Base-by-base conservation (phyloP, 2,329 filamentous ascomycete species). In the Davidsoniella australis region DNA sequence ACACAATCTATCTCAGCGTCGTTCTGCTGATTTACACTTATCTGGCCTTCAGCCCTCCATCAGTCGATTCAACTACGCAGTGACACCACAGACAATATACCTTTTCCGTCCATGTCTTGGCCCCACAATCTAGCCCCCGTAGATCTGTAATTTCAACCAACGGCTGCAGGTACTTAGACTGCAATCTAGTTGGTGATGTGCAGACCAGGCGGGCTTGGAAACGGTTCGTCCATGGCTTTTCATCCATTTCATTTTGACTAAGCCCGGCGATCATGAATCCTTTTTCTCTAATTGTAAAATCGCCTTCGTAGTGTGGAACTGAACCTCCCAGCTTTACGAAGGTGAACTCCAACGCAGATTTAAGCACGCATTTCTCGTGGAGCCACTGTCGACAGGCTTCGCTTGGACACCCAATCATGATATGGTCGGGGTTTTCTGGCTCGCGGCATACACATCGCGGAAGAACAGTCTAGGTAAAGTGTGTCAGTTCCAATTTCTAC, bases 381-480 rank as follows among this genome's bases (percentile, higher is more conserved):
- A 81, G 69, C 78, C 78, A 81, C 48, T 68, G 70, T 47, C 68
- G 68, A 58, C 78, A 82, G 2, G 61, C 57, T 10, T 67, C 57
- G 52, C 69, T 70, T 8, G 69, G 70, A 61, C 77, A 82, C 50
- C 73, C 72, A 45, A 79, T 68, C 38, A 80, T 62, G 18, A 68
- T 68, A 56, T 72, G 73, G 55, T 80, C 76, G 20, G 77, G 77
- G 54, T 80, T 78, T 55, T 75, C 74, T 39, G 76, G 76, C 4
- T 67, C 68, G 52, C 68, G 65, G 62, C 78, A 82, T 56, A 68
- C 71, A 61, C 78, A 81, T 47, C 72, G 67, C 2, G 68, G 62
- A 41, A 73, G 65, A 46, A 75, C 69, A 24, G 38, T n/a, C 69
- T 66, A 73, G 76, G 51, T 9, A 26, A 14, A 23, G 14, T 23